Evolutionary conservation across 306 rosid species (phyloP).

Genomic region (Benincasa hispida): DNA sequence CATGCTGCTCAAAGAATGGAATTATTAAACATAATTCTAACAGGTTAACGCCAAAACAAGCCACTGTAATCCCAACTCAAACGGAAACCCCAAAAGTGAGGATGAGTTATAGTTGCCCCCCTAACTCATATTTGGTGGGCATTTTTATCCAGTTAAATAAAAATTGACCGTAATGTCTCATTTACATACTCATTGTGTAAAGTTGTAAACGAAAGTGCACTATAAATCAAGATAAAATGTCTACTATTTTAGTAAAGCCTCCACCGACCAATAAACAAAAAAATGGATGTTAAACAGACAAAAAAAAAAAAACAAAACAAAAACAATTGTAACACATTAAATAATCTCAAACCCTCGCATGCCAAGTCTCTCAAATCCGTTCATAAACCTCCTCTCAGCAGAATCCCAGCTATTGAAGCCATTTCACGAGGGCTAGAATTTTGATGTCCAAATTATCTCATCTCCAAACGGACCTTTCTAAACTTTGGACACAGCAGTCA

Average conservation of each 20-base stretch:
- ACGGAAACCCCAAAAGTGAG: background rate
- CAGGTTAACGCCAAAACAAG: background rate
- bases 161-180: background rate
- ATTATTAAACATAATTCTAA: no score
- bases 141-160: background rate
- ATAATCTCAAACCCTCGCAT: background rate
- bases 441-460: background rate
- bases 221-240: background rate
- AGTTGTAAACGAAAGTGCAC: background rate
- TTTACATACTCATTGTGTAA: background rate
- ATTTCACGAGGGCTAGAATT: background rate
- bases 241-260: background rate
- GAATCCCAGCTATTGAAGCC: background rate
- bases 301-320: no score
- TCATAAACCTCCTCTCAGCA: background rate
- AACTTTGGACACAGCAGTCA: no score
- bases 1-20: slow-evolving; percentile 35
- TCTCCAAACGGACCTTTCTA: background rate
- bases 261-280: background rate
- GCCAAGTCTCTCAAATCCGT: background rate
- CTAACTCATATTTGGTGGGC: background rate
- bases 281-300: background rate
- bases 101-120: background rate
- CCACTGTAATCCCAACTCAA: background rate
- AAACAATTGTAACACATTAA: no score